Evolutionary conservation across 805 yeast species (phyloP), one percentile per base, ranked within the genome.

Genomic region (Suhomyces sp.): DNA sequence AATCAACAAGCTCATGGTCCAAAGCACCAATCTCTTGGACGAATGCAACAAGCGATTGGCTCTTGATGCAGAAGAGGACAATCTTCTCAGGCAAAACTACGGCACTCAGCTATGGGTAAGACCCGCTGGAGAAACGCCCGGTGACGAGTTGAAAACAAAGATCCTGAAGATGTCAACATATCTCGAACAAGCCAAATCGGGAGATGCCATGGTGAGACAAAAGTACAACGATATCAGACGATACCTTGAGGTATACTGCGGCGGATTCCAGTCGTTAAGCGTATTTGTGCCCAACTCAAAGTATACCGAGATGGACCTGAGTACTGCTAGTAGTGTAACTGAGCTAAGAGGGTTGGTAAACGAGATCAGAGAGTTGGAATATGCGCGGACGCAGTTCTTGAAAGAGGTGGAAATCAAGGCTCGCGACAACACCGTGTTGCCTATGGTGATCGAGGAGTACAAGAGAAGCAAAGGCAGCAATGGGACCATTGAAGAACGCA

Each of bases 61-160:
- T 2, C 65, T 75, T 6, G 94, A 88, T 52, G 68, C 70, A 1
- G 64, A 72, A 3, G 89, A 85, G 46, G 91, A 89, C 60, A 74
- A 73, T 1, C 56, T 75, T 15, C 63, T 86, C 63, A 67, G 84
- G 46, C 54, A 64, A n/a, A 68, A 77, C 33, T 38, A 47, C 23
- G 91, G 90, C 1, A 66, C 80, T 0, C 65, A 67, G 1, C 66
- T 74, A 31, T 87, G 92, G 92, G 73, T 61, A 0, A 66, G 90
- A 23, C 62, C 68, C 0, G 58, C 73, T 3, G 81, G 91, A 0
- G 58, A 62, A 9, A 77, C 66, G 3, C 81, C 83, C 1, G 78
- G 79, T 8, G 57, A 64, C 0, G 73, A 69, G 1, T 65, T 80
- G 4, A 57, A 68, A 46, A 66, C 67, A 3, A 78, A 78, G 47